Base-by-base conservation (phyloP, 2,329 filamentous ascomycete genomes). In the Beauveria asiatica region DNA sequence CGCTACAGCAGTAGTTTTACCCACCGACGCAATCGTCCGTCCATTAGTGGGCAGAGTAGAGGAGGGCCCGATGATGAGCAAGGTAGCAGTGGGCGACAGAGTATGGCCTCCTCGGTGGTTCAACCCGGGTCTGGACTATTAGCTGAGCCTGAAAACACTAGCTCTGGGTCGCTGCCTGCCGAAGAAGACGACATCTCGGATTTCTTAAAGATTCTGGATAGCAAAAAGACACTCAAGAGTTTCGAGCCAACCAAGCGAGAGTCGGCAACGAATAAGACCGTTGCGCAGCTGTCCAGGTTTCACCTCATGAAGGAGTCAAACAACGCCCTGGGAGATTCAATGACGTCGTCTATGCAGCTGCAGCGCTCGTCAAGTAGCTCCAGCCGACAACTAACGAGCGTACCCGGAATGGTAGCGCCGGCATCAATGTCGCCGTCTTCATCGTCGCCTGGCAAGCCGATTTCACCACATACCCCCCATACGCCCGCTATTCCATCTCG, bases 1-100 rank as follows among this genome's bases (percentile, higher is more conserved):
- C 86, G 90, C 51, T 97, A 95, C 70, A 96, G 91, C 72, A 97
- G 93, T 73, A 96, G 92, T 69, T 99, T 99, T 68, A 89, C 88
- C 7, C 91, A 96, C 70, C 85, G 94, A 50, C 85, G 90, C 59
- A 87, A 84, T 30, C 84, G 92, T 49, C 84, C 87, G 25, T 95
- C 92, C 0, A 88, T 88, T 60, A 87, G 89, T 37, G 88, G 88
- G 21, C 81, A 83, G 21, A 90, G 87, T 68, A 86, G 81, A 64
- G 78, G 77, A 2, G 76, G 73, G 1, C 50, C 50, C 16, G 88
- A 90, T 57, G 88, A 92, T 63, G 89, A 92, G 66, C 87, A 89
- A 68, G 79, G 78, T 41, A 91, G 88, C 73, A 97, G 92, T 69
- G 89, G 88, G n/a, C 87, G 87, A 65, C 88, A 88, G 63, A 92